A percentile compares a stretch with the other conserved stretches of the same genome.
These are phyloP conservation scores for Tolypocladium amazonense DNA, from an alignment of 2,329 filamentous ascomycete species.

Conservation along the genomic window DNA sequence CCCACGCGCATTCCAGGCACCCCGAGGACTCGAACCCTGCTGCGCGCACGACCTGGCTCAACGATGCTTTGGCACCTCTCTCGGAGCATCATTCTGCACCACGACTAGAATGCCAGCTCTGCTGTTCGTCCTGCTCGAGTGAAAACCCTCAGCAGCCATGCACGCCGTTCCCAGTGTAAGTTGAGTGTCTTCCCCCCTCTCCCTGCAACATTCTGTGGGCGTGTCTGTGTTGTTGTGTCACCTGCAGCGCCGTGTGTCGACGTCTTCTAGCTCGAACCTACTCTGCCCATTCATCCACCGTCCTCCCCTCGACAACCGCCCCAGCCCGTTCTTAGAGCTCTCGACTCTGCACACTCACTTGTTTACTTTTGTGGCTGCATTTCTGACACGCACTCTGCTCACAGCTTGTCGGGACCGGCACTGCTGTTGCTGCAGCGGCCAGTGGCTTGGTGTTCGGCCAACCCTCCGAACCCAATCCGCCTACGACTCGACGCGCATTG, in stretches of 20 bases:
- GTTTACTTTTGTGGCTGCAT: neutral
- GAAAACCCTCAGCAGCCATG: constrained; percentile 34
- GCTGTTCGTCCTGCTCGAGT: constrained; percentile 25
- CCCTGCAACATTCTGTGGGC: neutral
- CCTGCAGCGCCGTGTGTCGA: neutral
- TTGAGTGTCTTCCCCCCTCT: constrained; percentile 10
- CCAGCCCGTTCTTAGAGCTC: neutral
- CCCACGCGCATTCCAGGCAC: constrained; percentile 1
- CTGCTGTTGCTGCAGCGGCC: constrained; percentile 49
- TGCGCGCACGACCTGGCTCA: neutral
- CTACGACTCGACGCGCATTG: constrained; percentile 13
- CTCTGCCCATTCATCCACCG: constrained; percentile 12
- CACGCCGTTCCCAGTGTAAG: constrained; percentile 43
- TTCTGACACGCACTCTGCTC: neutral
- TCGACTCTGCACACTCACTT: neutral
- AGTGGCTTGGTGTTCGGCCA: constrained; percentile 50
- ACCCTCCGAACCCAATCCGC: constrained; percentile 12
- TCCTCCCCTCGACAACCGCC: neutral
- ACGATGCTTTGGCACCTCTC: constrained; percentile 7
- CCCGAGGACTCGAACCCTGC: neutral
- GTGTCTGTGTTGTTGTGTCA: neutral
- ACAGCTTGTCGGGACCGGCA: constrained; percentile 51
- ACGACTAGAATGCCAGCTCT: constrained; percentile 24
- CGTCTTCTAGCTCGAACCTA: constrained; percentile 8
- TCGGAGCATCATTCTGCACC: constrained; percentile 8